Evolutionary conservation across 768 basidiomycete genomes (phyloP), one percentile per base, ranked within the genome.

Genomic region (Agrocybe praecox): DNA sequence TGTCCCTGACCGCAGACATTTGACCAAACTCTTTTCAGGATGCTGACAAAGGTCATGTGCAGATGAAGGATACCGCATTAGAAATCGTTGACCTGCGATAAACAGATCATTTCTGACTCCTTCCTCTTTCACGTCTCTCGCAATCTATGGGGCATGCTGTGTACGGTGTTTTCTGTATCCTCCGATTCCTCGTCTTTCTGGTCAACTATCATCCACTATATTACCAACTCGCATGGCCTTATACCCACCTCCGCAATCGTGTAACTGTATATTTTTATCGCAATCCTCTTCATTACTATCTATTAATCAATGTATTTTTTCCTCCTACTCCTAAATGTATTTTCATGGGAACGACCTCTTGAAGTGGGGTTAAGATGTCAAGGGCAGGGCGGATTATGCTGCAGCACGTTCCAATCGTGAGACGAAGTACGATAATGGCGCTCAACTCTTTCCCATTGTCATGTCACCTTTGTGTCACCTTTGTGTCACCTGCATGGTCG

Each of bases 61-160:
- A 86, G 65, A 88, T 90, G 80, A 86, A 82, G 59, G 88, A 91
- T 44, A 69, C 84, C 26, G 71, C 82, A 1, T 71, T 95, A 49
- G 93, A 94, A 72, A 92, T 93, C 56, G 88, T 93, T n/a, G 93
- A 95, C 73, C 66, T 94, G 60, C 85, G 93, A 58, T 74, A 64
- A 69, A 43, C 48, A 26, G 34, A 42, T 26, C 11, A 26, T 29
- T 19, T 26, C 43, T 7, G n/a, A 23, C 18, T 42, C 11, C 34
- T 34, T 33, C 19, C 32, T 10, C 6, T 1, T 12, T 33, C 18
- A 11, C 36, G 8, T 17, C 23, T 12, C 12, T 18, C 49, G 12
- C 19, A 2, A 17, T 21, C 26, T 19, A 14, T 18, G 29, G 36
- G 36, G 15, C 49, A 18, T 33, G 4, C 29, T 29, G 4, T 29